Evolutionary conservation across 140 eudicot species (phyloP).

Genomic region (Stevia rebaudiana): DNA sequence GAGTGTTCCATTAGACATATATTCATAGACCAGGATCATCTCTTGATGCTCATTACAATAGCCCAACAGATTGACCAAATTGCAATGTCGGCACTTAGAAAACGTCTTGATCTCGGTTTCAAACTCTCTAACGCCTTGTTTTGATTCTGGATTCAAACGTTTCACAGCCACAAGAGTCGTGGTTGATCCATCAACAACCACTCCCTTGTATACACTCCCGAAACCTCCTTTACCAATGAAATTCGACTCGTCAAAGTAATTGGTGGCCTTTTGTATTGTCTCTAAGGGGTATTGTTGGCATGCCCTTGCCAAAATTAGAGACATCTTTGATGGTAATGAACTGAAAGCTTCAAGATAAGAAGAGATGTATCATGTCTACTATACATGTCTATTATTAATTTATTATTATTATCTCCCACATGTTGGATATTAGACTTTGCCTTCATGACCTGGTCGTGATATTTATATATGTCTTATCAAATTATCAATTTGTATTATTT

Average conservation of each 20-base stretch:
- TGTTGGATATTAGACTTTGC: too few relatives aligned
- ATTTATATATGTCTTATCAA: too few relatives aligned
- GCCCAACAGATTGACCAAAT: constrained; percentile 9
- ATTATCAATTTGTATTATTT: too few relatives aligned
- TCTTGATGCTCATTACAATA: constrained; percentile 11
- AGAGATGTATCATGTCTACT: too few relatives aligned
- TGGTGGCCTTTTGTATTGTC: constrained; percentile 13
- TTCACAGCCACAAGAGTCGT: constrained; percentile 8
- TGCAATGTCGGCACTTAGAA: constrained; percentile 17
- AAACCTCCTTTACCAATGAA: constrained; percentile 19
- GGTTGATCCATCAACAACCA: background rate
- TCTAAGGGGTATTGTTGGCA: constrained; percentile 17
- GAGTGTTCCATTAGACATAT: constrained; percentile 14
- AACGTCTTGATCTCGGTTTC: constrained; percentile 24
- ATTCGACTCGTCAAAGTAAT: background rate
- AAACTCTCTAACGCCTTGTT: constrained; percentile 20
- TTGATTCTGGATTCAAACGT: constrained; percentile 11
- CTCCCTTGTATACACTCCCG: constrained; percentile 22
- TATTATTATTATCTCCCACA: too few relatives aligned
- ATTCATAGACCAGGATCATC: constrained; percentile 23
- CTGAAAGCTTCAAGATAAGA: too few relatives aligned
- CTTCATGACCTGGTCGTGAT: too few relatives aligned
- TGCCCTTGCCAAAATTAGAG: background rate
- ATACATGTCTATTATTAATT: too few relatives aligned
- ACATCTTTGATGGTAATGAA: background rate